Evolutionary conservation across 2,329 filamentous ascomycete species (phyloP).

Genomic region (Chaetomiaceae sp.): DNA sequence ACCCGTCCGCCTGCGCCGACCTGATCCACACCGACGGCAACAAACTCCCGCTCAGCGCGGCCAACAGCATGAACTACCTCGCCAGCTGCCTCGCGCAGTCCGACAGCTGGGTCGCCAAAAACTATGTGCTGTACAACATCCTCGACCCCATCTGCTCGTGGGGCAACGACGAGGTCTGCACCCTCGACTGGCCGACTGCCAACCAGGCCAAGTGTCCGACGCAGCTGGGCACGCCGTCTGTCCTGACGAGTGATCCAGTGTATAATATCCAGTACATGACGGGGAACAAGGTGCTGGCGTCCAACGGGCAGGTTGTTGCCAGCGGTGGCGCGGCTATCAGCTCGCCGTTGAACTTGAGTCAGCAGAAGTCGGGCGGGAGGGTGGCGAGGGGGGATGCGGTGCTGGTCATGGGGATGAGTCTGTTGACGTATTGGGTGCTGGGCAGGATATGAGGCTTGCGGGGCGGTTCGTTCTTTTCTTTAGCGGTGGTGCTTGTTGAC

Average conservation of each 20-base stretch:
- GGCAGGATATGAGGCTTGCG: slow-evolving; percentile 10
- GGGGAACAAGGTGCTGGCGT: slow-evolving; percentile 38
- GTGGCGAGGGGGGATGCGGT: neutral
- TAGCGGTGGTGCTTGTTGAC: slow-evolving; percentile 9
- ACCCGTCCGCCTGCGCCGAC: slow-evolving; percentile 44
- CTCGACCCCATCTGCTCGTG: slow-evolving; percentile 45
- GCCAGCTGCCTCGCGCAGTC: slow-evolving; percentile 42
- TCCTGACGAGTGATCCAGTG: slow-evolving; percentile 38
- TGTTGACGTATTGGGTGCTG: slow-evolving; percentile 17
- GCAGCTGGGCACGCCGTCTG: slow-evolving; percentile 35
- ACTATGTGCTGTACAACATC: slow-evolving; percentile 52
- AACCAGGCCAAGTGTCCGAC: slow-evolving; percentile 52
- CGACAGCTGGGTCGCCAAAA: slow-evolving; percentile 49
- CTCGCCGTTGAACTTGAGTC: neutral
- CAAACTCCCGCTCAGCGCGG: slow-evolving; percentile 51
- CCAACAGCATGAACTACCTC: slow-evolving; percentile 55
- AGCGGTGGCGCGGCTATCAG: slow-evolving; percentile 7
- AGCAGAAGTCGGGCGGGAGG: slow-evolving; percentile 8
- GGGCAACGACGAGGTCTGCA: slow-evolving; percentile 50
- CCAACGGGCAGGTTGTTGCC: slow-evolving; percentile 15
- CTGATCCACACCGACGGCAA: slow-evolving; percentile 46
- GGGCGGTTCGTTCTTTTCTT: slow-evolving; percentile 1
- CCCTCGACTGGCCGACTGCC: slow-evolving; percentile 41
- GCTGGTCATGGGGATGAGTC: slow-evolving; percentile 4
- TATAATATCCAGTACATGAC: slow-evolving; percentile 50